These are phyloP conservation scores for Aspergillus hancockii DNA, from an alignment of 495 filamentous ascomycete species.

Conservation along the genomic window DNA sequence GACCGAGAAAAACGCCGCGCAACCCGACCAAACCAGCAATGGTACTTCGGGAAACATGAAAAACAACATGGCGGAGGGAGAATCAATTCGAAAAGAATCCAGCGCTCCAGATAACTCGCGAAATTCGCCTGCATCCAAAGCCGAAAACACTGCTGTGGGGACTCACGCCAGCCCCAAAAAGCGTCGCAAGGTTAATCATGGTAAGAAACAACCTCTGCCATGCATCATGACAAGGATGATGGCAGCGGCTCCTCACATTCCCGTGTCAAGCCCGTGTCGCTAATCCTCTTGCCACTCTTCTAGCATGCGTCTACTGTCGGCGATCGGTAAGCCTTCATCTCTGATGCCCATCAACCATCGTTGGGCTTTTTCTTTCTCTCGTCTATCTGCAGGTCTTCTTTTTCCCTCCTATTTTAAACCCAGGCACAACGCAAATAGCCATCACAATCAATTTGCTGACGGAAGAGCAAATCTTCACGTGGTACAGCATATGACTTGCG, in stretches of 20 bases:
- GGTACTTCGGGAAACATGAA: constrained; percentile 18
- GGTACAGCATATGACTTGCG: constrained; percentile 98
- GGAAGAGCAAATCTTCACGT: constrained; percentile 36
- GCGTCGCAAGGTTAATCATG: constrained; percentile 99
- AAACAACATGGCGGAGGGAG: constrained; percentile 9
- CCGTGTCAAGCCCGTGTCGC: constrained; percentile 30
- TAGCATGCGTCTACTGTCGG: constrained; percentile 98
- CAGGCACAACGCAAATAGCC: constrained; percentile 5
- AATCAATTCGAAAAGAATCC: constrained; percentile 29
- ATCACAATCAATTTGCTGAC: constrained; percentile 35
- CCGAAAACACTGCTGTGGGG: constrained; percentile 37
- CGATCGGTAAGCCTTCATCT: constrained; percentile 78
- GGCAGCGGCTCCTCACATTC: constrained; percentile 29
- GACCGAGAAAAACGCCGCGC: constrained; percentile 39
- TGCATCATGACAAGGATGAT: constrained; percentile 33
- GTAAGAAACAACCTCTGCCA: constrained; percentile 54
- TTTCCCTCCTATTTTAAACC: background rate
- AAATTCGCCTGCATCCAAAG: constrained; percentile 35
- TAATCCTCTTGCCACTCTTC: constrained; percentile 31
- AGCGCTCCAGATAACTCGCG: constrained; percentile 35
- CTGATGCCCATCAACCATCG: constrained; percentile 5
- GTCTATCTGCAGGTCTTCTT: constrained; percentile 9
- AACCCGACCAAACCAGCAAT: constrained; percentile 30
- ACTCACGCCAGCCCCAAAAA: constrained; percentile 76
- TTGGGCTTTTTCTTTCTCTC: constrained; percentile 10